Evolutionary conservation across 225 moss, liverwort and hornwort genomes (phyloP).

Genomic region (Straminergon stramineum): DNA sequence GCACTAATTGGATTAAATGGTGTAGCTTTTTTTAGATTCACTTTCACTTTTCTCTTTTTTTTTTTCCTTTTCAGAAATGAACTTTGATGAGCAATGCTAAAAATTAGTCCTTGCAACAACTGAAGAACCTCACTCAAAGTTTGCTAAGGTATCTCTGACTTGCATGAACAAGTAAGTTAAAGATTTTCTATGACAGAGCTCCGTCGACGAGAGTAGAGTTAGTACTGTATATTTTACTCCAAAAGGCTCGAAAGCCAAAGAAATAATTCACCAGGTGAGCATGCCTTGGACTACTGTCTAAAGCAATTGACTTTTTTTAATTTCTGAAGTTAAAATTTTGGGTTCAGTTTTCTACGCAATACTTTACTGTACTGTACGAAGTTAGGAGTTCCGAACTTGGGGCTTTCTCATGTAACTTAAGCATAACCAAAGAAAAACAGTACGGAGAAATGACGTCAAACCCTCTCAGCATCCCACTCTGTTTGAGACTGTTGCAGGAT

Average conservation of each 20-base stretch:
- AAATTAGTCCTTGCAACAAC: not conserved
- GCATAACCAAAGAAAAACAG: not conserved
- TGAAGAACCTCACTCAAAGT: no score
- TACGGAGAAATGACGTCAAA: not conserved
- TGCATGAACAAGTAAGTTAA: no score
- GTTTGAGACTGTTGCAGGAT: not conserved
- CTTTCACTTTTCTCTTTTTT: not conserved
- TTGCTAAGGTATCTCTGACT: no score
- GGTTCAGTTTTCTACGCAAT: not conserved
- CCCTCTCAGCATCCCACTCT: not conserved
- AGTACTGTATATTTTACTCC: not conserved
- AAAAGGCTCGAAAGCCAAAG: not conserved
- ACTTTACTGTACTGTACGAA: not conserved
- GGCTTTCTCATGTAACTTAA: not conserved
- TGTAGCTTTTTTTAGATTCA: not conserved
- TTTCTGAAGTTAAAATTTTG: not conserved
- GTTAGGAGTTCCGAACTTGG: not conserved
- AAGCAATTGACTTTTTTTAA: not conserved
- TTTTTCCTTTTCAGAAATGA: not conserved
- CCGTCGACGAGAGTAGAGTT: no score
- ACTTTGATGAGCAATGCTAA: not conserved
- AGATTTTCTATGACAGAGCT: no score
- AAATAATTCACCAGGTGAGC: not conserved
- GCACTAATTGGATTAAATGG: not conserved
- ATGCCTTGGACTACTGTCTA: not conserved